These are phyloP conservation scores for Thielaviopsis punctulata DNA, from an alignment of 2,329 filamentous ascomycete species.

Conservation along the genomic window DNA sequence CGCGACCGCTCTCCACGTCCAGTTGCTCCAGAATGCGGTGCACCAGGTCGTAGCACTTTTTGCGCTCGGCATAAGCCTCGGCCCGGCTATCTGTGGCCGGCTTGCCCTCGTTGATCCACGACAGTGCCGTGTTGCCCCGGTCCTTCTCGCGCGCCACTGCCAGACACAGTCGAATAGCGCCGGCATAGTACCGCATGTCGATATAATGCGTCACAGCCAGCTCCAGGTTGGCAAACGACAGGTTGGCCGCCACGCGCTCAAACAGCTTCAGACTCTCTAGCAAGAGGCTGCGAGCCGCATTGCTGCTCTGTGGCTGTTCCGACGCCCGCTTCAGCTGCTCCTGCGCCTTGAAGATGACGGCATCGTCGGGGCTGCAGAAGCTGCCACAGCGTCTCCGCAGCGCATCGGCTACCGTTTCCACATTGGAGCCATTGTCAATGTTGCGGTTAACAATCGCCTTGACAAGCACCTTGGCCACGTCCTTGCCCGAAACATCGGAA, in stretches of 20 bases:
- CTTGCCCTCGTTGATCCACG: slow-evolving; percentile 74
- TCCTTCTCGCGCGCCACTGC: slow-evolving; percentile 72
- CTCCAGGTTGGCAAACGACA: slow-evolving; percentile 66
- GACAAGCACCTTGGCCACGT: slow-evolving; percentile 82
- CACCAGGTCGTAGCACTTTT: slow-evolving; percentile 71
- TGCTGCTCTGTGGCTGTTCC: slow-evolving; percentile 59
- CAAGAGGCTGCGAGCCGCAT: slow-evolving; percentile 59
- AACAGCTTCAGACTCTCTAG: slow-evolving; percentile 83
- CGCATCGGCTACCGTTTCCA: slow-evolving; percentile 94
- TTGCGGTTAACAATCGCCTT: slow-evolving; percentile 97
- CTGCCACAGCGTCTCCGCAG: slow-evolving; percentile 80
- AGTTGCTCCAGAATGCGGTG: slow-evolving; percentile 65
- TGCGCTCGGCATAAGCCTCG: slow-evolving; percentile 50
- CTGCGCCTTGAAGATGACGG: slow-evolving; percentile 95
- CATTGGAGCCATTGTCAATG: slow-evolving; percentile 90
- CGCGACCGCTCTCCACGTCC: slow-evolving; percentile 49
- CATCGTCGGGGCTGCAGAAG: slow-evolving; percentile 94
- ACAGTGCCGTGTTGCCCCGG: slow-evolving; percentile 66
- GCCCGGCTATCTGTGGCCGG: slow-evolving; percentile 54
- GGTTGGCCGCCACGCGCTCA: slow-evolving; percentile 67
- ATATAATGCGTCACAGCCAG: slow-evolving; percentile 67
- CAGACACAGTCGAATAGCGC: slow-evolving; percentile 75
- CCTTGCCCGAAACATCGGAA: slow-evolving; percentile 59
- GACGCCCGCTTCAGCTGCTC: slow-evolving; percentile 81
- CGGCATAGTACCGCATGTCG: slow-evolving; percentile 73